Evolutionary conservation across 2,329 filamentous ascomycete species (phyloP), one percentile per base, ranked within the genome.

Genomic region (Alternaria triticimaculans): DNA sequence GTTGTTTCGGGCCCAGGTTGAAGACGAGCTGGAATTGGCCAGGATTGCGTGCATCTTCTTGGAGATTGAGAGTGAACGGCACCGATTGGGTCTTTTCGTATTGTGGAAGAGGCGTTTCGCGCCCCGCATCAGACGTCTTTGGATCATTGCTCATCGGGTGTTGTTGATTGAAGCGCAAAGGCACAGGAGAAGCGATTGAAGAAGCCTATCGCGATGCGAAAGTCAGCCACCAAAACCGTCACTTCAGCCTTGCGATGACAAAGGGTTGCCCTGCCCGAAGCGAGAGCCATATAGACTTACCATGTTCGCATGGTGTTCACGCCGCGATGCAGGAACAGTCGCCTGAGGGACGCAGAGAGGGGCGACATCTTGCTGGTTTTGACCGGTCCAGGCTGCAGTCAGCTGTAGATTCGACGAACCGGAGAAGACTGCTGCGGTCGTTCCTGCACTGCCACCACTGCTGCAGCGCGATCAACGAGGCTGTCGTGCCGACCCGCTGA

Each of bases 1-100:
- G 62, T 7, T 66, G 64, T 20, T 70, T 68, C 12, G 68, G 58
- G 37, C 73, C 67, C 51, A 77, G 66, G 49, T 75, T 74, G 49
- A 77, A 72, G 9, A 77, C 75, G 20, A 77, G 61, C 55, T 76
- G 74, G 45, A 76, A 76, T 26, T 74, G 71, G n/a, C 75, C 75
- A 15, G 75, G 74, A 49, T 74, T 74, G 51, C 63, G 64, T 56
- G 70, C 70, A 30, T 77, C 75, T 58, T 77, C 74, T 50, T 76
- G 74, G 6, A 77, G 64, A n/a, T 72, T 73, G 10, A 77, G 65
- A 2, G 72, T 75, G 25, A 77, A 76, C 1, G 75, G 73, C 1
- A 74, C 66, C 6, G 69, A 65, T 21, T 72, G 70, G 2, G 69
- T 71, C 64, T 74, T 72, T 28, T 76, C 72, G 56, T 75, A 75